Conservation (phyloP, 495 filamentous ascomycete species). For the Venustampulla echinocandica region DNA sequence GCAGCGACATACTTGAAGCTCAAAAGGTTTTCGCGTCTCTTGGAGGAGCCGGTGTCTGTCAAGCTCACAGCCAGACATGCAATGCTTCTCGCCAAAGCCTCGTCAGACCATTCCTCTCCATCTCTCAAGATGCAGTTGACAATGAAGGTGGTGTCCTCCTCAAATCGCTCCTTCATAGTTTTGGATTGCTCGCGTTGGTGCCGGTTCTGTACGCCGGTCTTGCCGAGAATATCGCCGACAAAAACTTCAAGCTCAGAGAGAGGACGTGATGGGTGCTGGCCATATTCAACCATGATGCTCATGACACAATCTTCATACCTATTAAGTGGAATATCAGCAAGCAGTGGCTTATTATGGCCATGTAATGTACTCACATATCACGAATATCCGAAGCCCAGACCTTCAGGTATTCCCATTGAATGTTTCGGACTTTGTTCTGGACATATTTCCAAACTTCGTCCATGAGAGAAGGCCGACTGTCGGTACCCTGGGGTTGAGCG, state of each 20-base stretch:
- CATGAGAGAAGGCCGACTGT: conserved; percentile 30
- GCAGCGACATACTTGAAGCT: conserved; percentile 24
- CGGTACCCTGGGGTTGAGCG: conserved; percentile 7
- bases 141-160: conserved; percentile 20
- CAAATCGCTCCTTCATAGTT: conserved; percentile 54
- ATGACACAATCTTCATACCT: conserved; percentile 60
- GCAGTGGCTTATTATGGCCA: not conserved
- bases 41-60: not conserved
- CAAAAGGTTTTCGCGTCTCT: conserved; percentile 3
- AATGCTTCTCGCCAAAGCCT: conserved; percentile 16
- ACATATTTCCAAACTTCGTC: conserved; percentile 39
- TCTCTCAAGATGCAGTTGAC: conserved; percentile 19
- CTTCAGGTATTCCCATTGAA: conserved; percentile 24
- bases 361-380: conserved; percentile 36
- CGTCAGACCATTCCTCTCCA: conserved; percentile 6
- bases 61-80: conserved; percentile 19
- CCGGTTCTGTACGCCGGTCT: conserved; percentile 44
- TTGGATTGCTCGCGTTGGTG: conserved; percentile 55
- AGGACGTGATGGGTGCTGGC: conserved; percentile 44
- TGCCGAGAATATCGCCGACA: conserved; percentile 62
- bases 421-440: conserved; percentile 12
- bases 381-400: conserved; percentile 41
- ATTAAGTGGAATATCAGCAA: not conserved
- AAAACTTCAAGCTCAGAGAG: conserved; percentile 72
- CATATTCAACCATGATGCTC: conserved; percentile 47